Evolutionary conservation across 768 basidiomycete genomes (phyloP), one percentile per base, ranked within the genome.

Genomic region (Mycena filopes): DNA sequence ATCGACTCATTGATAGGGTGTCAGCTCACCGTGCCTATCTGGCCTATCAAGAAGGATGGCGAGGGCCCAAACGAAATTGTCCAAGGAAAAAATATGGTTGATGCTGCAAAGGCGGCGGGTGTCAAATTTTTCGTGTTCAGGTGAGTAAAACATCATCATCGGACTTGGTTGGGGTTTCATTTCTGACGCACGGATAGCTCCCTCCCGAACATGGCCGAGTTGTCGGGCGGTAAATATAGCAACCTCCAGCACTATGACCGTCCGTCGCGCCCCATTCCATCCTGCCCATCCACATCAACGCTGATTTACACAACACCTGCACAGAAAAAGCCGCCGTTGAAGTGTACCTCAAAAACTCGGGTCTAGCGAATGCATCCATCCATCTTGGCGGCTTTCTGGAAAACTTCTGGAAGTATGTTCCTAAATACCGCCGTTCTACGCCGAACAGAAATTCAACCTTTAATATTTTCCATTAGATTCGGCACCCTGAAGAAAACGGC

Each of bases 241-340:
- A 46, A 57, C 4, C 31, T 46, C 12, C 4, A 29, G 11, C 45
- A 13, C 15, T 57, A 57, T 29, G 55, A 57, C 26, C 43, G 55
- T 57, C n/a, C 45, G 29, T 46, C 21, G 4, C 28, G 12, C 36
- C 3, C 11, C 8, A 10, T 45, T 28, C 31, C 42, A 29, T 18
- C 38, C 4, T 20, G n/a, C 6, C n/a, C 3, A 10, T 12, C n/a
- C n/a, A n/a, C n/a, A n/a, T n/a, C n/a, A n/a, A n/a, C n/a, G n/a
- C n/a, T n/a, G n/a, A n/a, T n/a, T n/a, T n/a, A n/a, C n/a, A n/a
- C n/a, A n/a, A n/a, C n/a, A n/a, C n/a, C n/a, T n/a, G n/a, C n/a
- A 21, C 55, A 56, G 55, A 56, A 20, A 57, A 57, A 47, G 55
- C n/a, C 2, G 55, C 10, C 2, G 36, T 57, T 15, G 55, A 57